Conservation (phyloP, 805 yeast genomes). For the Suhomyces vadensis region DNA sequence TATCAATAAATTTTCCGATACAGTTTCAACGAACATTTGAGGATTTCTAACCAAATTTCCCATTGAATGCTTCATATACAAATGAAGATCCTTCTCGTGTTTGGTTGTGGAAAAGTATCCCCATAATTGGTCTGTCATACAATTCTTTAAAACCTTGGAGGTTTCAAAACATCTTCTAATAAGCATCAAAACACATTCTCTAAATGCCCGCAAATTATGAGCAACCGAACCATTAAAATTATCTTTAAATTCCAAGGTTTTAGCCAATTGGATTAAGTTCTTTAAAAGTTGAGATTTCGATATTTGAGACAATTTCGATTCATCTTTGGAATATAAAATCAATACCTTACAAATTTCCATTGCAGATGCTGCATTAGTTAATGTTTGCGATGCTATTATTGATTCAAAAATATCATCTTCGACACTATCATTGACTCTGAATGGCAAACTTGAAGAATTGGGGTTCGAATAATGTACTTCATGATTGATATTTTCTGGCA, state of each 20-base stretch:
- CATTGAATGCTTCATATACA: conserved; percentile 51
- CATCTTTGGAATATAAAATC: conserved; percentile 52
- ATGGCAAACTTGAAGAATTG: conserved; percentile 15
- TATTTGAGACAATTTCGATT: conserved; percentile 40
- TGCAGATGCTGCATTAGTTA: conserved; percentile 50
- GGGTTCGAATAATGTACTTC: conserved; percentile 14
- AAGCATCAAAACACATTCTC: conserved; percentile 47
- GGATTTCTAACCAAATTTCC: conserved; percentile 53
- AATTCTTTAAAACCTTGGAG: conserved; percentile 44
- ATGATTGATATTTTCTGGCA: conserved; percentile 7
- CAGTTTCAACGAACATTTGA: conserved; percentile 44
- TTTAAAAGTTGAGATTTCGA: conserved; percentile 49
- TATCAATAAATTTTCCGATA: conserved; percentile 44
- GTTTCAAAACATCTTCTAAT: conserved; percentile 74
- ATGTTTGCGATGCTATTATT: conserved; percentile 40
- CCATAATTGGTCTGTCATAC: conserved; percentile 51
- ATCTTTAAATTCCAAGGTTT: conserved; percentile 22
- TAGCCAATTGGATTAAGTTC: conserved; percentile 47
- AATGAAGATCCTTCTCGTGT: conserved; percentile 25
- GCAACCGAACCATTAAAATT: not conserved
- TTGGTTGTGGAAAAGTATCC: conserved; percentile 30
- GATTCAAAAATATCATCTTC: conserved; percentile 42
- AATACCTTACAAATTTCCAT: conserved; percentile 55
- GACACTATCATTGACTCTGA: conserved; percentile 15
- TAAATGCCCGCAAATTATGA: conserved; percentile 10